Evolutionary conservation across 768 basidiomycete genomes (phyloP), one percentile per base, ranked within the genome.

Genomic region (Phylloporus sp.): DNA sequence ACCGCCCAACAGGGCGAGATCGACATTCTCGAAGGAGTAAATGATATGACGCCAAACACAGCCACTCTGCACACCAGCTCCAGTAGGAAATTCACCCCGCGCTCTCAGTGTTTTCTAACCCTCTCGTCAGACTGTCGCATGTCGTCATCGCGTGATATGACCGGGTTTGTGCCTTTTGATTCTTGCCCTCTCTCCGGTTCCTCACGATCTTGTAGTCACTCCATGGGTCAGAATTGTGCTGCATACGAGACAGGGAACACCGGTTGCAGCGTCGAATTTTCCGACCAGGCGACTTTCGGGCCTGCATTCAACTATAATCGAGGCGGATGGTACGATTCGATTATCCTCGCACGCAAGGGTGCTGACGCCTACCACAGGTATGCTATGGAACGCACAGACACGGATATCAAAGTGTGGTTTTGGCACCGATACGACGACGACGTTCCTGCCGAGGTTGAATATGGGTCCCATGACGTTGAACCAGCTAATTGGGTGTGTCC

Each of bases 11-110:
- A 65, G 58, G 63, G 61, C 32, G 75, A 79, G 54, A 68, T 77
- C 38, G 77, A 79, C 56, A 72, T 77, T 38, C 58, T 77, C 33
- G 77, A 79, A 52, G 70, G 72, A 5, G 73, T 77, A 39, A 77
- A 78, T 51, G 45, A 60, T 15, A 53, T 68, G 40, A 42, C 50
- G 5, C 58, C 59, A 20, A 78, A 77, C 49, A 52, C 26, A 5
- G 61, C 62, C 7, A 48, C 66, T 8, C 48, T 68, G 24, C 66
- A 68, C 27, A 68, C 66, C 3, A 45, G 52, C 18, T 34, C 60
- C 21, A 54, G 64, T 66, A 14, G 9, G 59, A 38, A n/a, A 40
- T 24, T 31, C 22, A 6, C 2, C 17, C 28, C 32, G 0, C 33
- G 7, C 20, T 5, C 29, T 20, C 6, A 21, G 27, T 36, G 10